Percentiles rank a stretch among this genome's conserved stretches.
Conservation (phyloP, 2,329 filamentous ascomycete genomes). For the Annulohypoxylon truncatum region DNA sequence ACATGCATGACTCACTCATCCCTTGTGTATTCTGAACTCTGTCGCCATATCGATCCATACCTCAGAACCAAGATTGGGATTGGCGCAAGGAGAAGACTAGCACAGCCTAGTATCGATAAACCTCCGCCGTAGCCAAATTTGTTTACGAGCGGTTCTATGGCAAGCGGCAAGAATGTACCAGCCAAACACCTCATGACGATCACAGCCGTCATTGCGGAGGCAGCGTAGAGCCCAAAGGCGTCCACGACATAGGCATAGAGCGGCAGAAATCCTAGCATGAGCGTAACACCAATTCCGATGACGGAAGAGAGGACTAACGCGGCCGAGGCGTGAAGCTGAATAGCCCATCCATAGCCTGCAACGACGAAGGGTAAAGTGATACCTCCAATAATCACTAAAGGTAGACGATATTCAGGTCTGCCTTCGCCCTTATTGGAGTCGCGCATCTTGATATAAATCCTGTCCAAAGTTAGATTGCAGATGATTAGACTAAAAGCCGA, state of each 20-base stretch:
- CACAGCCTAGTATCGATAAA: slow-evolving; percentile 57
- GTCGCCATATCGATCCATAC: slow-evolving; percentile 65
- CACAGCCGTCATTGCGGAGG: slow-evolving; percentile 67
- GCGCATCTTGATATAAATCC: slow-evolving; percentile 63
- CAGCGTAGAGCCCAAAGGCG: slow-evolving; percentile 65
- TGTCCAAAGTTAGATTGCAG: slow-evolving; percentile 64
- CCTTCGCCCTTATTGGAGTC: slow-evolving; percentile 54
- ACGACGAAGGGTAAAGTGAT: slow-evolving; percentile 60
- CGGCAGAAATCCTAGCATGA: slow-evolving; percentile 62
- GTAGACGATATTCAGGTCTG: slow-evolving; percentile 66
- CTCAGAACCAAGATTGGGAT: slow-evolving; percentile 63
- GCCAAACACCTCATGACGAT: slow-evolving; percentile 67
- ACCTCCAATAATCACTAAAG: slow-evolving; percentile 61
- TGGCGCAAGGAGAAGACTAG: slow-evolving; percentile 59
- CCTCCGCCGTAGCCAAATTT: slow-evolving; percentile 64
- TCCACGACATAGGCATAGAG: slow-evolving; percentile 68
- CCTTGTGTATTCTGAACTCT: slow-evolving; percentile 61
- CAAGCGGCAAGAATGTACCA: slow-evolving; percentile 67
- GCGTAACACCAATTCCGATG: slow-evolving; percentile 57
- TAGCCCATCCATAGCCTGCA: slow-evolving; percentile 63
- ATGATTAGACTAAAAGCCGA: slow-evolving; percentile 60
- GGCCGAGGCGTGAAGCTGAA: slow-evolving; percentile 57
- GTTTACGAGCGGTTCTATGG: slow-evolving; percentile 60
- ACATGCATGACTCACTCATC: slow-evolving; percentile 43
- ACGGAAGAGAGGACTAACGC: slow-evolving; percentile 57